phyloP scores from a whole-genome alignment of 768 basidiomycete genomes.

The Trametes cinnabarina region DNA sequence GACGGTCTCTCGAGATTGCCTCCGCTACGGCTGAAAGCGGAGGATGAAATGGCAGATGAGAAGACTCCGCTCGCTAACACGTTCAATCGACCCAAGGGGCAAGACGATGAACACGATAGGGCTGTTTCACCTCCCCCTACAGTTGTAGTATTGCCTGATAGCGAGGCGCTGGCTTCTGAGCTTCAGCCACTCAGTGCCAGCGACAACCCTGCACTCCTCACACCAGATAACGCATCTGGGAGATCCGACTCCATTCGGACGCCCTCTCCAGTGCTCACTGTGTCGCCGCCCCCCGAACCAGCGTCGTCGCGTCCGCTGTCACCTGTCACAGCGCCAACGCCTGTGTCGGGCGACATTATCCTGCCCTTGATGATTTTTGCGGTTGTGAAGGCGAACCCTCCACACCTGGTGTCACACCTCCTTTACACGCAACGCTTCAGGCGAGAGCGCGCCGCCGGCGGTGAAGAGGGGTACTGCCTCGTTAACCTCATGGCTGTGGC shows the following conservation, averaged over 20 bases:
- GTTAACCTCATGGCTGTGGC: conserved; percentile 95
- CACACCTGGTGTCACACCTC: conserved; percentile 71
- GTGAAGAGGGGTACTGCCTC: conserved; percentile 89
- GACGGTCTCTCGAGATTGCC: conserved; percentile 77
- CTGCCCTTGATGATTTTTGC: conserved; percentile 92
- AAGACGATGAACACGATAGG: conserved; percentile 1
- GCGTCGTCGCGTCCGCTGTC: conserved; percentile 7
- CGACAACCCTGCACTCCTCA: conserved; percentile 6
- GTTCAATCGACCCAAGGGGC: conserved; percentile 7
- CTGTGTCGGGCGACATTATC: conserved; percentile 83
- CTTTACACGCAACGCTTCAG: conserved; percentile 61
- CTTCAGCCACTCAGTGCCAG: neutral
- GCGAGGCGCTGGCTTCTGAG: neutral
- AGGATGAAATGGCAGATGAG: conserved; percentile 41
- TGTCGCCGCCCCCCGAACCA: conserved; percentile 14
- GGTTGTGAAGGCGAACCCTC: conserved; percentile 90
- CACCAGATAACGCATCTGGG: conserved; percentile 4
- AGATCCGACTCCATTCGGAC: conserved; percentile 4
- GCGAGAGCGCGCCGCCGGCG: conserved; percentile 52
- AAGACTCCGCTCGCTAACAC: conserved; percentile 31
- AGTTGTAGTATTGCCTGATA: conserved; percentile 8
- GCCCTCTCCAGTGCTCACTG: conserved; percentile 11
- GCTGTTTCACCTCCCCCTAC: conserved; percentile 13
- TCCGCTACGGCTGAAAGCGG: conserved; percentile 69
- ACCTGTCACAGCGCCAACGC: conserved; percentile 38